phyloP scores from a whole-genome alignment of 1,139 yeast species.

The Saccharomyces pastorianus region DNA sequence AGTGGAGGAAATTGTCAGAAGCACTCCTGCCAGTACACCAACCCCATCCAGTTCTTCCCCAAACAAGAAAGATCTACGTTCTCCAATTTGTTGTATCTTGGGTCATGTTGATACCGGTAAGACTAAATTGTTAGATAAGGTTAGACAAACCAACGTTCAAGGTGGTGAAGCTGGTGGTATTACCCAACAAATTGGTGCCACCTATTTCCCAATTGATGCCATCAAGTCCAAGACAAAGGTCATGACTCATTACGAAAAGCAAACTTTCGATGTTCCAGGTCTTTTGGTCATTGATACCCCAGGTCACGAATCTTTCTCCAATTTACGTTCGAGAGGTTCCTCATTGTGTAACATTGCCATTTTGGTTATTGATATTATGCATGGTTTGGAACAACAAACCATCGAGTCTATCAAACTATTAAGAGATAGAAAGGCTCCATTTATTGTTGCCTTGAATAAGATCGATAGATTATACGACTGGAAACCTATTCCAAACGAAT shows the following conservation, averaged over 20 bases:
- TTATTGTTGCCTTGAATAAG: conserved; percentile 91
- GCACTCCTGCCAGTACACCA: conserved; percentile 22
- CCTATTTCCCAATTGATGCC: conserved; percentile 95
- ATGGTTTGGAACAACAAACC: conserved; percentile 97
- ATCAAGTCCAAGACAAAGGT: conserved; percentile 84
- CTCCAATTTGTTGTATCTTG: conserved; percentile 97
- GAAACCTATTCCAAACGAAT: conserved; percentile 81
- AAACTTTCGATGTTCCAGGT: conserved; percentile 92
- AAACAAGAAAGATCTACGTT: conserved; percentile 56
- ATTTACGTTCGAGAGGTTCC: conserved; percentile 97
- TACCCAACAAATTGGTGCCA: conserved; percentile 99
- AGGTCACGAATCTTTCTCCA: conserved; percentile 98
- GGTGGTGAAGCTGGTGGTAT: conserved; percentile 99
- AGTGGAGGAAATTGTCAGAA: conserved; percentile 15
- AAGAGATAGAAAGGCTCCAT: conserved; percentile 96
- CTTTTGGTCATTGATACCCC: conserved; percentile 94
- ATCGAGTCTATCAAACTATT: conserved; percentile 84
- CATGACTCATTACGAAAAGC: conserved; percentile 80
- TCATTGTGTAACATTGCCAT: conserved; percentile 98
- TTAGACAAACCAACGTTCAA: conserved; percentile 97
- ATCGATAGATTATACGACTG: conserved; percentile 96
- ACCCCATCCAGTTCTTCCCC: conserved; percentile 20
- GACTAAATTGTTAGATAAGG: conserved; percentile 89
- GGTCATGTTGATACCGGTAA: conserved; percentile 99
- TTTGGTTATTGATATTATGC: conserved; percentile 96